These are phyloP conservation scores for Sphagnum tenellum DNA, from an alignment of 225 moss, liverwort and hornwort species.

Conservation along the genomic window DNA sequence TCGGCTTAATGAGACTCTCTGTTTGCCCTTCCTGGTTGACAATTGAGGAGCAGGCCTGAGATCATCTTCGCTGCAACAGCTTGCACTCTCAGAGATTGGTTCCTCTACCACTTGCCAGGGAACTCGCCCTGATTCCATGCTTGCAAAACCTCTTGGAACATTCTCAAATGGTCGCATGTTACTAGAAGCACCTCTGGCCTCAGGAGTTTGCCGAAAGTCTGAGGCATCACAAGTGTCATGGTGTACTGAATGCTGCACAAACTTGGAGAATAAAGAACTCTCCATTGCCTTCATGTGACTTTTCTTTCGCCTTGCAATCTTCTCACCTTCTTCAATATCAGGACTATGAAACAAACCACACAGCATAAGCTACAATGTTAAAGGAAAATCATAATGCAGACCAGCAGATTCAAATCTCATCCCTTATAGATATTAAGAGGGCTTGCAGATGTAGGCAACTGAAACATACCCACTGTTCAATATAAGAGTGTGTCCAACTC, in stretches of 20 bases:
- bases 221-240: slow-evolving; percentile 41
- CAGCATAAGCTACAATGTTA: too few relatives aligned
- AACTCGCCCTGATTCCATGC: slow-evolving; percentile 25
- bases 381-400: too few relatives aligned
- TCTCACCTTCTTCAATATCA: slow-evolving; percentile 84
- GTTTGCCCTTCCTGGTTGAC: slow-evolving; percentile 47
- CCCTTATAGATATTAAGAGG: too few relatives aligned
- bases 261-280: slow-evolving; percentile 79
- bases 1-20: slow-evolving; percentile 55
- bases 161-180: slow-evolving; percentile 22
- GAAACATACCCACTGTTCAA: slow-evolving; percentile 78
- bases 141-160: slow-evolving; percentile 38
- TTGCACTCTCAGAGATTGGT: slow-evolving; percentile 28
- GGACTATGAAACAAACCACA: slow-evolving; percentile 31
- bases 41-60: slow-evolving; percentile 14
- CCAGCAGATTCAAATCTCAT: too few relatives aligned
- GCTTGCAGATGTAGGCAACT: too few relatives aligned
- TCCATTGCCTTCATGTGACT: slow-evolving; percentile 72
- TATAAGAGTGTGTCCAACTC: slow-evolving; percentile 86
- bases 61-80: slow-evolving; percentile 56
- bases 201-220: slow-evolving; percentile 41
- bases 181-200: slow-evolving; percentile 37
- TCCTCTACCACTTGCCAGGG: slow-evolving; percentile 58
- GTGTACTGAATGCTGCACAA: slow-evolving; percentile 88
- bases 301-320: slow-evolving; percentile 79